Base-by-base conservation (phyloP, 257 asterid genomes). In the Dorcoceras hygrometricum region DNA sequence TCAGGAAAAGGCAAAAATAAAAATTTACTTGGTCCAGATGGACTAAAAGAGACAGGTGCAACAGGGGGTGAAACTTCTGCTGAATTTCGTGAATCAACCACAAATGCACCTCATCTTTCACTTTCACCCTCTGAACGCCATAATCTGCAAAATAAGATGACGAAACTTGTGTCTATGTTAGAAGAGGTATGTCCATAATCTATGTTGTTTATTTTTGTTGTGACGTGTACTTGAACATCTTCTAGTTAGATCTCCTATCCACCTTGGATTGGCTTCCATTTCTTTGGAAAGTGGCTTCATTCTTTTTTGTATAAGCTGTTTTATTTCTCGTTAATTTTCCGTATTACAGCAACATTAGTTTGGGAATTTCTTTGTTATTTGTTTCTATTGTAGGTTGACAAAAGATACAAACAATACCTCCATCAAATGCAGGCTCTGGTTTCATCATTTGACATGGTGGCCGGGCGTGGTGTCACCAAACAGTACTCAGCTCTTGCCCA, bases 401-500 rank as follows among this genome's bases (percentile, higher is more conserved):
- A 80, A 68, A 80, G 85, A 71, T 87, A 83, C 79, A 87, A 76
- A 48, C 80, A 84, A 46, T 89, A 89, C 74, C 68, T 77, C 72
- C 83, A 80, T 73, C 92, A 87, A 69, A 83, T 89, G 87, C 90
- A 83, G 73, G 74, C 62, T 36, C 65, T 87, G 65, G 85, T 75
- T 14, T 83, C 95, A 19, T 85, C 92, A 12, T 83, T 89, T 64
- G 95, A 89, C 34, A 75, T 71, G 69, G 72, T 79, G 34, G 86
- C 85, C 11, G 95, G 95, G 22, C 53, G 48, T 51, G 96, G 95
- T 1, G 85, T 95, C n/a, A 87, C 90, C 55, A 75, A 66, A 57
- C 75, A 89, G 25, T 89, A 89, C 77, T 87, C 95, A 4, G 72
- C 87, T 4, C 87, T 89, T 43, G 90, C 96, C 70, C 86, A 73